Evolutionary conservation across 2,329 filamentous ascomycete genomes (phyloP), one percentile per base, ranked within the genome.

Genomic region (Epichloe hybrida): DNA sequence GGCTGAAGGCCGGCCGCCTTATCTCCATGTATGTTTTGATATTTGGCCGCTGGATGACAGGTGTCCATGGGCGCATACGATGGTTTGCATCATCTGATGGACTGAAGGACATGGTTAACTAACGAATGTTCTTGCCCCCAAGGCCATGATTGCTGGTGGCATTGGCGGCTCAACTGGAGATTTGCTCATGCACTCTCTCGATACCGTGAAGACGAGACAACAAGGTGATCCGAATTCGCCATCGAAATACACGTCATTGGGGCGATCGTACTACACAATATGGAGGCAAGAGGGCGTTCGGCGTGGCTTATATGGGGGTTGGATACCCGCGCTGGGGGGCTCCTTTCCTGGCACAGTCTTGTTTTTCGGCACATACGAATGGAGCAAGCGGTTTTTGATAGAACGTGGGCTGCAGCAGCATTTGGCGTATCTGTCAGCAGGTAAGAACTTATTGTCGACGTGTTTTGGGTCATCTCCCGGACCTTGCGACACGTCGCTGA

Each of bases 151-250:
- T 62, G 93, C 93, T 36, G 93, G 93, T 62, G 93, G 91, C 53
- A 74, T 94, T 49, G 93, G 94, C 62, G 93, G 93, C 49, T 90
- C 87, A 15, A 94, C 86, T 51, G 93, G 94, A 53, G 93, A 98
- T 68, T 86, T 98, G 78, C 74, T 98, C 58, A 98, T 98, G 93
- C 93, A 98, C 72, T 97, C 91, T 44, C 79, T 98, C 62, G 93
- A 98, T 68, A 98, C 93, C 1, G 93, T 98, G 61, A 98, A 98
- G 72, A 98, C 93, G 45, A 81, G 93, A 59, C 94, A 98, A 67
- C 93, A 98, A 69, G 93, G 91, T 62, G 93, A 97, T 63, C 90
- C 91, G 43, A 85, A 93, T 64, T 79, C 95, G 54, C 93, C 93
- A 21, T 86, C 93, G 1, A 95, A 87, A 69, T 98, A 98, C 70